Conservation (phyloP, 2,329 filamentous ascomycete species). For the Xylariaceae sp. region DNA sequence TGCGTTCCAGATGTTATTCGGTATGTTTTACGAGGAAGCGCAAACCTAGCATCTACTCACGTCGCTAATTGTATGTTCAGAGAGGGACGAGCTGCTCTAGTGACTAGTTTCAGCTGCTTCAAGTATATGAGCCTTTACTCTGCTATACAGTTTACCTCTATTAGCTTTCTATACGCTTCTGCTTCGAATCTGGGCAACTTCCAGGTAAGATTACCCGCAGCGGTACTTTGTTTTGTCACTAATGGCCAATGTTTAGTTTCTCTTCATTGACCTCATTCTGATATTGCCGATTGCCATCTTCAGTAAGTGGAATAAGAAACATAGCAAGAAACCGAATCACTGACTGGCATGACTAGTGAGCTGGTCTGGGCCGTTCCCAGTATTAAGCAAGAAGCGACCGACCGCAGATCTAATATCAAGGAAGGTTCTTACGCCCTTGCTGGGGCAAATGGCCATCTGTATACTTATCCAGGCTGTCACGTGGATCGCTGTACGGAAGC, state of each 20-base stretch:
- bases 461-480: conserved; percentile 75
- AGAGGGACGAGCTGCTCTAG: conserved; percentile 89
- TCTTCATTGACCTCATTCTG: conserved; percentile 90
- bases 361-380: conserved; percentile 84
- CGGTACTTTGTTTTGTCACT: conserved; percentile 1
- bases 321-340: conserved; percentile 7
- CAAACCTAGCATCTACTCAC: conserved; percentile 11
- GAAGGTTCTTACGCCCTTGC: conserved; percentile 85
- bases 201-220: conserved; percentile 56
- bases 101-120: conserved; percentile 99
- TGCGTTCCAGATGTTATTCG: conserved; percentile 92
- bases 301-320: conserved; percentile 54
- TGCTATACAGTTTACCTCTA: conserved; percentile 97
- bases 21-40: conserved; percentile 43
- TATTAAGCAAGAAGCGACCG: conserved; percentile 80
- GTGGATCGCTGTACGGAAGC: conserved; percentile 73
- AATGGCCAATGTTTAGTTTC: conserved; percentile 57
- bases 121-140: conserved; percentile 99
- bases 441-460: conserved; percentile 85
- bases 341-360: conserved; percentile 63
- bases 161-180: conserved; percentile 93
- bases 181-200: conserved; percentile 96
- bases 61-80: conserved; percentile 44
- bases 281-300: conserved; percentile 97
- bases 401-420: conserved; percentile 90